Evolutionary conservation across 2,329 filamentous ascomycete genomes (phyloP), one percentile per base, ranked within the genome.

Genomic region (Apiospora koreana): DNA sequence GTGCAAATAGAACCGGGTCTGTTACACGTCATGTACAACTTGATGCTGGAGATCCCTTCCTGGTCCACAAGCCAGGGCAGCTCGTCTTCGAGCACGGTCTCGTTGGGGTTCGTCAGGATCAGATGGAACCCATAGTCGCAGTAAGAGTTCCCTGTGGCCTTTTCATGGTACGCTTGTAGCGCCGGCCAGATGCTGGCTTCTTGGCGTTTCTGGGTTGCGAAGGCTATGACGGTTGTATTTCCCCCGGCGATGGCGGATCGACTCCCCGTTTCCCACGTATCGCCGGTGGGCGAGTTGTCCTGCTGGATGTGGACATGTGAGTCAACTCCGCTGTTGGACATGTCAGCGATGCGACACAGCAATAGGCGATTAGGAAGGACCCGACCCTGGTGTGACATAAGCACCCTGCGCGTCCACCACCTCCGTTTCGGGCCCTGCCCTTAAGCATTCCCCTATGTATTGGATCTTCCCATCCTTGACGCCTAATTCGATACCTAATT

Each of bases 181-280:
- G n/a, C 82, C 80, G 65, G 82, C 77, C 1, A 89, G 75, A 0
- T 84, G 83, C 1, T 31, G 3, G 21, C 1, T 62, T 68, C n/a
- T 54, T 67, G 25, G 58, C 28, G 43, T 6, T 54, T n/a, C 84
- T 84, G 48, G 81, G 79, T 75, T 89, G 87, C 88, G 76, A 91
- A 90, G 0, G 87, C 82, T 9, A 90, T 78, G 18, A 90, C 81
- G 0, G 88, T 89, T 0, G 88, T 91, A 5, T 84, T 89, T 31
- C 88, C 88, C 10, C 88, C 88, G 2, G 86, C 87, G 68, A 90
- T 82, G 5, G 88, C 88, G 28, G 83, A 86, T 10, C 87, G 81
- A 0, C 86, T 86, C 0, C 87, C 87, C 0, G 78, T 78, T 70
- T 81, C 79, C 71, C 75, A 82, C 23, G 73, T 80, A 73, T 83